Percentiles rank a stretch among this genome's conserved stretches.
phyloP scores from a whole-genome alignment of 2,329 filamentous ascomycete genomes.

The Aspergillus floridensis region DNA sequence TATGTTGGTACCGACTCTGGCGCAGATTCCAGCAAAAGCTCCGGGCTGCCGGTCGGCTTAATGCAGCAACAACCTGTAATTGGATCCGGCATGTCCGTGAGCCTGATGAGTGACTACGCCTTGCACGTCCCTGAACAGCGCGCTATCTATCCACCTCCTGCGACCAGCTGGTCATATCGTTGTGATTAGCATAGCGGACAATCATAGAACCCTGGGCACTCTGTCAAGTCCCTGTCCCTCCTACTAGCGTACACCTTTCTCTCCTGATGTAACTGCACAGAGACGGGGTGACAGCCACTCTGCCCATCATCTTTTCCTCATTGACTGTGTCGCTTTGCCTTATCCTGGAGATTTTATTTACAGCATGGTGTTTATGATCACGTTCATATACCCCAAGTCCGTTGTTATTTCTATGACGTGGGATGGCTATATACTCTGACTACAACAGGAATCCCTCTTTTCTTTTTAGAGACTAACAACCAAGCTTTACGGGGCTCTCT shows the following conservation, averaged over 20 bases:
- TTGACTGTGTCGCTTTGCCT: not conserved
- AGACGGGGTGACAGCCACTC: not conserved
- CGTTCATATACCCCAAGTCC: not conserved
- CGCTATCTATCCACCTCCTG: constrained; percentile 13
- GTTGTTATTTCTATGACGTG: not conserved
- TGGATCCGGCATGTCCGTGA: constrained; percentile 19
- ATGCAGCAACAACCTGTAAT: constrained; percentile 15
- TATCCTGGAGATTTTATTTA: not conserved
- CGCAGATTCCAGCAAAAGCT: constrained; percentile 11
- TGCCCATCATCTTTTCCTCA: not conserved
- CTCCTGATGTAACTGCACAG: not conserved
- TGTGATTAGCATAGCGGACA: constrained; percentile 13
- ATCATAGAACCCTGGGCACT: not conserved
- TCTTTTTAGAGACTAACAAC: not conserved
- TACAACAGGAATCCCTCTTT: not conserved
- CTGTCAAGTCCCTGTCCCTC: not conserved
- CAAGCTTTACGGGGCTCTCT: not conserved
- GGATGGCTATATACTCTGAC: not conserved
- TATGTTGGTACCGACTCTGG: constrained; percentile 21
- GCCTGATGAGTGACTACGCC: constrained; percentile 26
- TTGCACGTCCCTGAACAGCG: constrained; percentile 25
- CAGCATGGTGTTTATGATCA: not conserved
- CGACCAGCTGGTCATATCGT: constrained; percentile 21
- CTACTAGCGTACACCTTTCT: not conserved
- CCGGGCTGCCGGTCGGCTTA: constrained; percentile 16